Conservation (phyloP, 2,329 filamentous ascomycete species). For the Monosporascus sp. region DNA sequence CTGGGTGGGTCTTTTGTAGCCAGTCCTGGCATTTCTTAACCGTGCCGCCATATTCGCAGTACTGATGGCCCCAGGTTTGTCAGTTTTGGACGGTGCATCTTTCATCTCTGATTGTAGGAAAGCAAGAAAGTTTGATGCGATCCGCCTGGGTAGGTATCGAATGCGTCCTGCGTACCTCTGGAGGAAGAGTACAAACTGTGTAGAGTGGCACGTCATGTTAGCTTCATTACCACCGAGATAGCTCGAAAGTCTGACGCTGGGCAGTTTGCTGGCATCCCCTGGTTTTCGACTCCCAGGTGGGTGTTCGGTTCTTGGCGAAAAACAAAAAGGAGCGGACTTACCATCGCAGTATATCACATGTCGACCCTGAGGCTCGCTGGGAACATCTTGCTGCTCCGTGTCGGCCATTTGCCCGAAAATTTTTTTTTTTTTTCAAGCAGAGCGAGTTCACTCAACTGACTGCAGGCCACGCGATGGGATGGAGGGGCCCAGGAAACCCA, state of each 20-base stretch:
- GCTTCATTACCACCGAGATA: background rate
- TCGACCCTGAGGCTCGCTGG: conserved; percentile 43
- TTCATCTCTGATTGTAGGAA: too few species aligned
- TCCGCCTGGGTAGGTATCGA: background rate
- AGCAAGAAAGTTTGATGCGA: too few species aligned
- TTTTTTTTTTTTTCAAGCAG: too few species aligned
- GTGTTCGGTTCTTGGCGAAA: conserved; percentile 2
- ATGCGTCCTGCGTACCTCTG: conserved; percentile 44
- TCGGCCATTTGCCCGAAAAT: conserved; percentile 46
- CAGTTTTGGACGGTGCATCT: background rate
- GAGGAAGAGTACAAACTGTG: conserved; percentile 58
- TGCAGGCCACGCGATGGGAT: background rate
- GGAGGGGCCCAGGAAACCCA: too few species aligned
- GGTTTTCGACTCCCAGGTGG: background rate
- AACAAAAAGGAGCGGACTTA: conserved; percentile 30
- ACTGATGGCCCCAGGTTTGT: conserved; percentile 46
- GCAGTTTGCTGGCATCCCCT: background rate
- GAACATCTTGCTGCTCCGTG: conserved; percentile 39
- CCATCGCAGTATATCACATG: conserved; percentile 54
- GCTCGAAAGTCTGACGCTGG: background rate
- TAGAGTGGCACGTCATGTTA: background rate
- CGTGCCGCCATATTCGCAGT: conserved; percentile 97
- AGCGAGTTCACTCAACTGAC: too few species aligned
- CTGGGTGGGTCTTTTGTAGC: conserved; percentile 70
- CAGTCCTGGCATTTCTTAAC: conserved; percentile 97